Evolutionary conservation across 2,329 filamentous ascomycete genomes (phyloP), one percentile per base, ranked within the genome.

Genomic region (Rachicladosporium sp.): DNA sequence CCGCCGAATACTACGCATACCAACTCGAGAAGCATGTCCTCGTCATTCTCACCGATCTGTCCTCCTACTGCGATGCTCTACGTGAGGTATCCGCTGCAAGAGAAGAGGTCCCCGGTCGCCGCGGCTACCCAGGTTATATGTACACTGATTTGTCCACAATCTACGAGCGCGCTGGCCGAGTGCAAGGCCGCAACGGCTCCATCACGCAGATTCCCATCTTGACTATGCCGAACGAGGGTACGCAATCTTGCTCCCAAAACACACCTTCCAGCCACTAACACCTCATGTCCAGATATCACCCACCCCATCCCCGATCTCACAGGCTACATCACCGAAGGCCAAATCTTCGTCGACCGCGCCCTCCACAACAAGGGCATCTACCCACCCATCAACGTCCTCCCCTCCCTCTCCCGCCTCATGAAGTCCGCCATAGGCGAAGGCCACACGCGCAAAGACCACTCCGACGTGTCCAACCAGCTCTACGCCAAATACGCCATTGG

Each of bases 51-150:
- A 98, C 93, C 40, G 91, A 98, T 74, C 70, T 98, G 53, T 91
- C 91, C 1, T 87, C 91, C 36, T 98, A 98, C 74, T 98, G 93
- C 64, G 91, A 98, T 65, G 93, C 91, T 50, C 81, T 98, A 50
- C 91, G 91, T 76, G 91, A 98, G 68, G 91, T 98, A 37, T 98
- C 91, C 10, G 89, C 91, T 40, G 91, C 91, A 38, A 79, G 91
- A 70, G 91, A 98, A 74, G 91, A 98, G 79, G 91, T 98, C 33
- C 91, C 91, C 31, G 91, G 91, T 74, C 89, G 91, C 65, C 89
- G 91, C 79, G 91, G 91, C 76, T 98, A 91, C 71, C 91, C 91
- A 40, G 91, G 91, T 84, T 98, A 98, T 76, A 98, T 98, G 91
- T 98, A 98, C 74, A 98, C 91, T 53, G 93, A 98, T 78, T 83